Conservation (phyloP, 2,329 filamentous ascomycete species). For the Ceratocystis diversiconidia region DNA sequence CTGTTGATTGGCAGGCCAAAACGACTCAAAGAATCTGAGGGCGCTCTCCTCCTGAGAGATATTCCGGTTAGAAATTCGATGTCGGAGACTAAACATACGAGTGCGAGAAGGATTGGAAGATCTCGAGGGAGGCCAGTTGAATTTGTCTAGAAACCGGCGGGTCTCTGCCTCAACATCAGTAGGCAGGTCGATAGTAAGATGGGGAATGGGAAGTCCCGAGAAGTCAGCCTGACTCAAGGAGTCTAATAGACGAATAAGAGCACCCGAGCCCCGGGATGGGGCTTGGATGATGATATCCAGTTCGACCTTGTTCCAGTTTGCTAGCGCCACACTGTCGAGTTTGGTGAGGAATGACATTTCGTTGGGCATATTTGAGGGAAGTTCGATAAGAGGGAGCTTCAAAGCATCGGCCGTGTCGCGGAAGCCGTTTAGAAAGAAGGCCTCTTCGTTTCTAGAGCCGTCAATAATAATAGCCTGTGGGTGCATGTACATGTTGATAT, state of each 20-base stretch:
- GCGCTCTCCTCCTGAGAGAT: slow-evolving; percentile 57
- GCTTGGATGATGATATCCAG: slow-evolving; percentile 79
- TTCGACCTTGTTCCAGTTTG: slow-evolving; percentile 62
- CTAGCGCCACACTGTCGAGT: slow-evolving; percentile 58
- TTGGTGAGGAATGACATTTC: slow-evolving; percentile 63
- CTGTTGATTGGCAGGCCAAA: slow-evolving; percentile 56
- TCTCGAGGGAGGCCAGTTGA: slow-evolving; percentile 49
- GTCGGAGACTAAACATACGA: slow-evolving; percentile 55
- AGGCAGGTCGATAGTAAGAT: slow-evolving; percentile 75
- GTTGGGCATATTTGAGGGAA: slow-evolving; percentile 50
- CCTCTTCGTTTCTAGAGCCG: slow-evolving; percentile 49
- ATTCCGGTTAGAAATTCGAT: slow-evolving; percentile 49
- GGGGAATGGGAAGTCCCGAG: slow-evolving; percentile 51
- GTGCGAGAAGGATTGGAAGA: slow-evolving; percentile 28
- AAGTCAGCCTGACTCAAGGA: slow-evolving; percentile 68
- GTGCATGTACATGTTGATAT: slow-evolving; percentile 59
- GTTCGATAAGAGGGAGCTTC: slow-evolving; percentile 53
- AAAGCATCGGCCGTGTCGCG: slow-evolving; percentile 38
- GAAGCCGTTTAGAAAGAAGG: slow-evolving; percentile 49
- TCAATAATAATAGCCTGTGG: slow-evolving; percentile 68
- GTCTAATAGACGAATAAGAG: slow-evolving; percentile 58
- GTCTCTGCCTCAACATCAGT: slow-evolving; percentile 51
- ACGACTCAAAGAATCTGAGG: slow-evolving; percentile 67
- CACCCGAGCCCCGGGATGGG: slow-evolving; percentile 53
- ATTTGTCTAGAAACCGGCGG: slow-evolving; percentile 45